Evolutionary conservation across 768 basidiomycete species (phyloP), one percentile per base, ranked within the genome.

Genomic region (Panellus pusillus): DNA sequence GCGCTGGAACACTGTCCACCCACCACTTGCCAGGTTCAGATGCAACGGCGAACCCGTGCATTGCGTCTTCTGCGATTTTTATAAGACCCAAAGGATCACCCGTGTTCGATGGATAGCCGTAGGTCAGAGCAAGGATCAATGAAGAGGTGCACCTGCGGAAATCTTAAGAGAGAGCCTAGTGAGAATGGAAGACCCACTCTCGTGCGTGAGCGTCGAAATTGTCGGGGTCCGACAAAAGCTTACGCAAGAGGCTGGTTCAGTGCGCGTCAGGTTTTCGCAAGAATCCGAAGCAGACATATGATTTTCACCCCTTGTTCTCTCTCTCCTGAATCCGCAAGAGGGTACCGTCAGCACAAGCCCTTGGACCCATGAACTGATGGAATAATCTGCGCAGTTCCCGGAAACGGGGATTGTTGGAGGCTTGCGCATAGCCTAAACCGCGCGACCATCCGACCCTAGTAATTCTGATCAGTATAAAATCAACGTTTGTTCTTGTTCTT

Each of bases 381-480:
- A 71, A 70, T 9, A 74, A 52, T 14, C 66, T 60, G 18, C 72
- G 62, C 48, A 73, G 65, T 45, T 71, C 70, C 29, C 65, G 65
- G 60, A 73, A 73, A 9, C 71, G 70, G 4, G 61, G 54, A 43
- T 64, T 63, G 27, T 67, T 58, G 29, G 70, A 66, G 2, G 67
- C 68, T 15, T 63, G 65, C 2, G 68, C 62, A 44, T 73, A 73
- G 9, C 72, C 71, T 3, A 73, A 53, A 0, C 71, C 72, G 18
- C 61, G 65, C 18, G 70, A 59, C 70, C 71, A 72, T 2, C 72
- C 71, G 1, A 70, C 68, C 0, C 70, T 72, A 17, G 12, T 9
- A 40, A 27, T 24, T 24, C 24, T 24, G 24, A 6, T 24, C 24
- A 3, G n/a, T 12, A 35, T 36, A 17, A 20, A 9, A 6, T 39